These are phyloP conservation scores for Suhomyces sp. DNA, from an alignment of 805 yeast genomes.

Conservation along the genomic window DNA sequence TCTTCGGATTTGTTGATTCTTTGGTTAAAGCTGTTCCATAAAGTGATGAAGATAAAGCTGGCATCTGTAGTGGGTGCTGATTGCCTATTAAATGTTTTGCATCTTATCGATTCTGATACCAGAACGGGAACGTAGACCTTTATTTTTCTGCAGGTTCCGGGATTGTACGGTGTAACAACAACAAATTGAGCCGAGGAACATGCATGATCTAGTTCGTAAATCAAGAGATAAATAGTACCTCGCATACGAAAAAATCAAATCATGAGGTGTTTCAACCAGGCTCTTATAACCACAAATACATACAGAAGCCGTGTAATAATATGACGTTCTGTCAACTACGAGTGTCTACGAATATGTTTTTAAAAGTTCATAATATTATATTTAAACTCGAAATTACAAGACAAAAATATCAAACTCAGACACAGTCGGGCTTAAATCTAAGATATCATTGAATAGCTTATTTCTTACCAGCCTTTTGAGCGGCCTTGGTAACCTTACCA, in stretches of 20 bases:
- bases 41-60: too few species aligned
- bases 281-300: background rate
- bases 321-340: background rate
- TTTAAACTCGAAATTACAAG: slow-evolving; percentile 1
- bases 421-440: background rate
- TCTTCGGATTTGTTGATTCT: too few species aligned
- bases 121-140: background rate
- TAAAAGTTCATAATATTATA: slow-evolving; percentile 1
- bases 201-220: background rate
- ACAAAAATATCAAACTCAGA: slow-evolving; percentile 2
- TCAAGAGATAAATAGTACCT: background rate
- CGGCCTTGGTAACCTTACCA: slow-evolving; percentile 97
- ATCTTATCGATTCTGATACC: background rate
- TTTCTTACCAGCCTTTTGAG: slow-evolving; percentile 77
- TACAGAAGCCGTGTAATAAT: too few species aligned
- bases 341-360: background rate
- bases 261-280: background rate
- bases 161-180: background rate
- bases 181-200: background rate
- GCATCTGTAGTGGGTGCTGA: too few species aligned
- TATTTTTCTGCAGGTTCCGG: background rate
- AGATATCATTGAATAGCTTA: slow-evolving; percentile 31
- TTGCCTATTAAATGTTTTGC: background rate
- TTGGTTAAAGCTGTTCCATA: too few species aligned
- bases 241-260: background rate